Conservation (phyloP, 2,329 filamentous ascomycete species). For the Didymella glomerata region DNA sequence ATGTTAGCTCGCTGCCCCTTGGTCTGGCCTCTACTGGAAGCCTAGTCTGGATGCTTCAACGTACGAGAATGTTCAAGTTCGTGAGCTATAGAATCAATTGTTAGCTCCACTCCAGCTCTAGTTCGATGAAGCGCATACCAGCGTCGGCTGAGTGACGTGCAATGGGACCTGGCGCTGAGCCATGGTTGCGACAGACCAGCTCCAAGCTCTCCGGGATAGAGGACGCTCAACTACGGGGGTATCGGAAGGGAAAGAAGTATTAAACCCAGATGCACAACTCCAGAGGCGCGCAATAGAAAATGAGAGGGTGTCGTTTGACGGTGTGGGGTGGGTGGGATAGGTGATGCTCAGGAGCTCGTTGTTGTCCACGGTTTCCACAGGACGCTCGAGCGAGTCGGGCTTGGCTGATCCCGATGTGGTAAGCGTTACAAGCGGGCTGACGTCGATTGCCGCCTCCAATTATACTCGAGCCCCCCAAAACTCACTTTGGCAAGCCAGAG, state of each 20-base stretch:
- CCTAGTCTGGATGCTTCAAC: conserved; percentile 33
- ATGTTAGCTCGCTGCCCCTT: conserved; percentile 41
- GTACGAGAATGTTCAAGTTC: conserved; percentile 59
- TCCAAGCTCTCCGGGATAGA: conserved; percentile 50
- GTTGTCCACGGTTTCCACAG: conserved; percentile 26
- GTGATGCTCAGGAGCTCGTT: conserved; percentile 36
- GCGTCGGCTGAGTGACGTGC: conserved; percentile 77
- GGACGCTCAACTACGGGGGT: conserved; percentile 42
- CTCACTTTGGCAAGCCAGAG: background rate
- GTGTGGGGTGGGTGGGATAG: conserved; percentile 38
- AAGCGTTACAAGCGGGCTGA: conserved; percentile 20
- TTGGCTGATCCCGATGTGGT: conserved; percentile 16
- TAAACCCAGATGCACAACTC: conserved; percentile 51
- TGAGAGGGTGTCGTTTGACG: conserved; percentile 43
- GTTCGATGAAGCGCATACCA: conserved; percentile 60
- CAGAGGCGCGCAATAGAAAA: conserved; percentile 51
- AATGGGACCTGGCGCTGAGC: conserved; percentile 89
- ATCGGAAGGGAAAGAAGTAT: conserved; percentile 48
- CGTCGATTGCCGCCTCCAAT: conserved; percentile 16
- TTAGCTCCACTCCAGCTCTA: conserved; percentile 38
- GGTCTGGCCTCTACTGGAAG: conserved; percentile 26
- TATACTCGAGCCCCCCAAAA: conserved; percentile 1
- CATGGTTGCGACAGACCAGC: conserved; percentile 58
- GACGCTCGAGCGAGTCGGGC: conserved; percentile 21
- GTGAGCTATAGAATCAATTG: conserved; percentile 51